Percentiles rank a stretch among this genome's conserved stretches.
phyloP scores from a whole-genome alignment of 2,329 filamentous ascomycete species.

The Mycogone perniciosa region DNA sequence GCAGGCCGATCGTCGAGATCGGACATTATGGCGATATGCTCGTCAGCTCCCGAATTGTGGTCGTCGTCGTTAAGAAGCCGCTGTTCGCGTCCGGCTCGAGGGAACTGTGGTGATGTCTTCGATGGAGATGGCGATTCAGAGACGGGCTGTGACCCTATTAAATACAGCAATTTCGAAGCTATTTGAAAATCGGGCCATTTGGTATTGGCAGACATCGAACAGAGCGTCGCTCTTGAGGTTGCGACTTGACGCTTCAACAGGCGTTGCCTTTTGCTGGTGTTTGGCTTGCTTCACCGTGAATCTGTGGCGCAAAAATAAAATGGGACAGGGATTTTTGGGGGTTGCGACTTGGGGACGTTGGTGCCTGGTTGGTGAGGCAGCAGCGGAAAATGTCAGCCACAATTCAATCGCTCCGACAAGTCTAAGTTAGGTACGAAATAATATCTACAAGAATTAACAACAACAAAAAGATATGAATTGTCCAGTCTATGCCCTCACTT shows the following conservation, averaged over 20 bases:
- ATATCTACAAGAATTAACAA: too few relatives aligned
- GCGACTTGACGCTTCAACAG: background rate
- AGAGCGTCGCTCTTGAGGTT: background rate
- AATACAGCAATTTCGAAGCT: conserved; percentile 25
- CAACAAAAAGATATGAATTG: too few relatives aligned
- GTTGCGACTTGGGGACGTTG: conserved; percentile 4
- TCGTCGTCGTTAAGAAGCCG: conserved; percentile 12
- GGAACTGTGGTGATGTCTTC: conserved; percentile 10
- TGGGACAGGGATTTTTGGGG: conserved; percentile 8
- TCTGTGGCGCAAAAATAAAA: conserved; percentile 2
- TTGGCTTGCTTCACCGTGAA: too few relatives aligned
- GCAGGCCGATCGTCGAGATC: conserved; percentile 20
- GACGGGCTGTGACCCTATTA: conserved; percentile 24
- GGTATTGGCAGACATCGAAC: conserved; percentile 22
- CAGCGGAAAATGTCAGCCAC: background rate
- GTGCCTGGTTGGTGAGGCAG: conserved; percentile 10
- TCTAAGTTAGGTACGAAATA: too few relatives aligned
- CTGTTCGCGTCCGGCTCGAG: conserved; percentile 10
- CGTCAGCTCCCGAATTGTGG: conserved; percentile 14
- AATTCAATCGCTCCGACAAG: too few relatives aligned
- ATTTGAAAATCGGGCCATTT: conserved; percentile 30
- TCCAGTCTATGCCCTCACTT: too few relatives aligned
- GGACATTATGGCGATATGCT: conserved; percentile 16
- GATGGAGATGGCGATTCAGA: conserved; percentile 18
- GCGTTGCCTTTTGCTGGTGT: background rate